Conservation (phyloP, 345 rosid genomes). For the Reutealis trisperma region DNA sequence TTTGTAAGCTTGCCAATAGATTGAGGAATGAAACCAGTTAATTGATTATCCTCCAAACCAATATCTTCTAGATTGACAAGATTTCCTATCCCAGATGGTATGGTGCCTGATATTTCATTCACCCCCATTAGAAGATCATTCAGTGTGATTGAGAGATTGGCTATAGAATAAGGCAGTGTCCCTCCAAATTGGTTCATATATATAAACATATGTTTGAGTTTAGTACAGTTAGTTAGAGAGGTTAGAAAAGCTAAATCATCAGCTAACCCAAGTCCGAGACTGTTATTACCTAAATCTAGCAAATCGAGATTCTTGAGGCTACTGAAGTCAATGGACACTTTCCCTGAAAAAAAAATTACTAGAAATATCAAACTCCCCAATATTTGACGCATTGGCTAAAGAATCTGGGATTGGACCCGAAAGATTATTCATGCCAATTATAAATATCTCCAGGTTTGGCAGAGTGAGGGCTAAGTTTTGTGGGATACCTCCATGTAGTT, state of each 20-base stretch:
- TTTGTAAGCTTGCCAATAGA: no score
- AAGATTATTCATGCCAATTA: neutral
- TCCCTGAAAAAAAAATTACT: neutral
- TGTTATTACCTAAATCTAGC: neutral
- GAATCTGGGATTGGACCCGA: neutral
- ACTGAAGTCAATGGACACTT: neutral
- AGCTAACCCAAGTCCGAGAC: neutral
- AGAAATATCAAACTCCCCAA: neutral
- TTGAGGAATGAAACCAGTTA: no score
- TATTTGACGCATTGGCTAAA: constrained; percentile 4
- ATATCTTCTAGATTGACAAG: no score
- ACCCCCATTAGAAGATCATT: neutral
- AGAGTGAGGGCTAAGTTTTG: no score
- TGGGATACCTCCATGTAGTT: no score
- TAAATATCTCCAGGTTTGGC: neutral
- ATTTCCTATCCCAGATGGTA: no score
- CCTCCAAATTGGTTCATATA: neutral
- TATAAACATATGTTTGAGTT: neutral
- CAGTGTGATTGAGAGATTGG: constrained; percentile 8
- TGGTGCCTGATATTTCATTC: neutral
- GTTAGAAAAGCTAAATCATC: neutral
- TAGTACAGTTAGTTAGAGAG: constrained; percentile 5
- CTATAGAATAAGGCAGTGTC: constrained; percentile 11
- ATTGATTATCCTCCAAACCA: no score
- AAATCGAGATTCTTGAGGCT: neutral